A percentile compares a stretch with the other conserved stretches of the same genome.
phyloP scores from a whole-genome alignment of 2,329 filamentous ascomycete species.

The Diaporthe australafricana region DNA sequence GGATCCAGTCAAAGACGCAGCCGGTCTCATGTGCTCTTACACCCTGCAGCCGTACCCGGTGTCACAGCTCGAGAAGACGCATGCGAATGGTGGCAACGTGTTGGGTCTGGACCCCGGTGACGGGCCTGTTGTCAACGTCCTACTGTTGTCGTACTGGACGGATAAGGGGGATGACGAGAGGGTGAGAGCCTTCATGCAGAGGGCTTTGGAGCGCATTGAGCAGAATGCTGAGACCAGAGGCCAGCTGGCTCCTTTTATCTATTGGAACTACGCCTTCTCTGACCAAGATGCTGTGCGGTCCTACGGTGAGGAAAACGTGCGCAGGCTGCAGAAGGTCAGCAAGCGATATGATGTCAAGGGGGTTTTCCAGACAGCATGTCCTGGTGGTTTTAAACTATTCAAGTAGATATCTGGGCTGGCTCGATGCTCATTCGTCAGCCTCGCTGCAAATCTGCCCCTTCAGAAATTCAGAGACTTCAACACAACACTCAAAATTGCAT shows the following conservation, averaged over 20 bases:
- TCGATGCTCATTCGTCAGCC: no score
- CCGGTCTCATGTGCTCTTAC: constrained; percentile 6
- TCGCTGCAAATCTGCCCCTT: no score
- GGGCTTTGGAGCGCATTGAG: background rate
- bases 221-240: background rate
- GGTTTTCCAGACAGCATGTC: background rate
- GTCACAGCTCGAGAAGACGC: background rate
- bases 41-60: background rate
- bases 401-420: no score
- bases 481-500: no score
- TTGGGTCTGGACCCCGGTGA: background rate
- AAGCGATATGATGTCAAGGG: background rate
- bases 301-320: background rate
- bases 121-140: background rate
- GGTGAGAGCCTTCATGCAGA: background rate
- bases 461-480: no score
- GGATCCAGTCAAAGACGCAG: background rate
- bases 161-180: background rate
- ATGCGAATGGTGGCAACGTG: background rate
- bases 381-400: background rate
- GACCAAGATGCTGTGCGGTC: background rate
- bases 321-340: background rate
- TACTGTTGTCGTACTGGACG: background rate
- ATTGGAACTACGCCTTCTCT: background rate
- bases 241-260: background rate